A percentile compares a stretch with the other conserved stretches of the same genome.
Evolutionary conservation across 2,329 filamentous ascomycete genomes (phyloP).

Genomic region (Nigrospora oryzae): DNA sequence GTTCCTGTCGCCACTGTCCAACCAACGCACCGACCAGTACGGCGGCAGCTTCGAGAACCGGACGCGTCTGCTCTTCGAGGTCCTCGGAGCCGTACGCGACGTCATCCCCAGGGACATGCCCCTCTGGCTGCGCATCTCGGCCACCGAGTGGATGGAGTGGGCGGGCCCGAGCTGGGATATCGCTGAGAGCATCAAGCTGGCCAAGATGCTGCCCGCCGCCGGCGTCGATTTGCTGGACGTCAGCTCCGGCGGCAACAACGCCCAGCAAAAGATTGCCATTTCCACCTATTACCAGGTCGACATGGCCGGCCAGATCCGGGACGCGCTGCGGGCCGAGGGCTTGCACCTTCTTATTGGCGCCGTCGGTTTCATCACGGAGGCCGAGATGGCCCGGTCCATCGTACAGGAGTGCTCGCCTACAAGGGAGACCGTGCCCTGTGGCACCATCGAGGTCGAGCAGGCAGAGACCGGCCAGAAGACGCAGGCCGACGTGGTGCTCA

Average conservation of each 20-base stretch:
- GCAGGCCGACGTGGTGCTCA: conserved; percentile 61
- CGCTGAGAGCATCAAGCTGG: conserved; percentile 59
- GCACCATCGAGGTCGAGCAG: conserved; percentile 33
- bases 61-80: conserved; percentile 57
- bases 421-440: conserved; percentile 18
- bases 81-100: conserved; percentile 52
- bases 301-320: conserved; percentile 64
- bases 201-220: conserved; percentile 58
- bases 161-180: conserved; percentile 54
- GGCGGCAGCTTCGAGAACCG: conserved; percentile 68
- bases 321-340: conserved; percentile 44
- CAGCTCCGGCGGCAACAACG: conserved; percentile 65
- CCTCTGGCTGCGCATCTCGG: conserved; percentile 58
- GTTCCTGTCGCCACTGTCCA: conserved; percentile 64
- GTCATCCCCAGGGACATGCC: conserved; percentile 57
- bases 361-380: conserved; percentile 66
- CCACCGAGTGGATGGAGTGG: conserved; percentile 66
- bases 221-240: conserved; percentile 83
- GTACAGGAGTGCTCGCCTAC: conserved; percentile 40
- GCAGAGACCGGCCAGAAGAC: conserved; percentile 26
- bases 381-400: conserved; percentile 54
- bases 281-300: conserved; percentile 66
- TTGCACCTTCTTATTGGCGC: conserved; percentile 56
- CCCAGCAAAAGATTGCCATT: conserved; percentile 48
- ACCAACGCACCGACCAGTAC: conserved; percentile 59